Percentiles rank a stretch among this genome's conserved stretches.
phyloP scores from a whole-genome alignment of 2,329 filamentous ascomycete species.

The Talaromyces verruculosus region DNA sequence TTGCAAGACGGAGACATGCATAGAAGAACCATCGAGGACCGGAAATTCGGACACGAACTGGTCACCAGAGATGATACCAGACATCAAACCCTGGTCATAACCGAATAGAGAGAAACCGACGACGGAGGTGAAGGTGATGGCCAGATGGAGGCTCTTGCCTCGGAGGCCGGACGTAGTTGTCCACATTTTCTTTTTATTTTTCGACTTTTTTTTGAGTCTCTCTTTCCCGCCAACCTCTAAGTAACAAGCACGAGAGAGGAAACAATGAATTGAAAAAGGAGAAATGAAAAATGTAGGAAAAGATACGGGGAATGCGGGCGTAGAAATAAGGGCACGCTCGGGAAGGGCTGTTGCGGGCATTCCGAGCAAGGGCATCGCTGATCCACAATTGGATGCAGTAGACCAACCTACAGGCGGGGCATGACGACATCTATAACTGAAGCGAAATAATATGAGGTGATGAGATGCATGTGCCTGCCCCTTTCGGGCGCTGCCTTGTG shows the following conservation, averaged over 20 bases:
- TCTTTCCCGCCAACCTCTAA: not conserved
- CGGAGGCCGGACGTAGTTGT: conserved; percentile 32
- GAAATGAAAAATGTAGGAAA: not conserved
- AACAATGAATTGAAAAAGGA: not conserved
- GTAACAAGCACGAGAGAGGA: not conserved
- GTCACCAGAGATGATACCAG: conserved; percentile 57
- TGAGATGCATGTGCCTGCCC: not conserved
- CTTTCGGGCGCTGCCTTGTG: not conserved
- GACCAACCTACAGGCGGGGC: not conserved
- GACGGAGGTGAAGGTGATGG: conserved; percentile 35
- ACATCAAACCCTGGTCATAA: conserved; percentile 66
- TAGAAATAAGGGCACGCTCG: not conserved
- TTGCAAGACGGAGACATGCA: conserved; percentile 46
- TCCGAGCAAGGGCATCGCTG: not conserved
- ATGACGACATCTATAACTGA: not conserved
- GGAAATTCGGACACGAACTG: conserved; percentile 31
- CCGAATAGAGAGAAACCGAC: conserved; percentile 63
- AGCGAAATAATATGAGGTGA: not conserved
- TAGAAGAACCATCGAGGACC: conserved; percentile 36
- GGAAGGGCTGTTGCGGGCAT: not conserved
- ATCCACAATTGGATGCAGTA: not conserved
- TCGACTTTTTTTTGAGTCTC: conserved; percentile 34
- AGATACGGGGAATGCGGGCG: not conserved
- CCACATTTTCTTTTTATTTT: conserved; percentile 29
- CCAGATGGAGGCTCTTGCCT: conserved; percentile 28